Conservation (phyloP, 2,329 filamentous ascomycete genomes). For the Chaetomium olivaceum region DNA sequence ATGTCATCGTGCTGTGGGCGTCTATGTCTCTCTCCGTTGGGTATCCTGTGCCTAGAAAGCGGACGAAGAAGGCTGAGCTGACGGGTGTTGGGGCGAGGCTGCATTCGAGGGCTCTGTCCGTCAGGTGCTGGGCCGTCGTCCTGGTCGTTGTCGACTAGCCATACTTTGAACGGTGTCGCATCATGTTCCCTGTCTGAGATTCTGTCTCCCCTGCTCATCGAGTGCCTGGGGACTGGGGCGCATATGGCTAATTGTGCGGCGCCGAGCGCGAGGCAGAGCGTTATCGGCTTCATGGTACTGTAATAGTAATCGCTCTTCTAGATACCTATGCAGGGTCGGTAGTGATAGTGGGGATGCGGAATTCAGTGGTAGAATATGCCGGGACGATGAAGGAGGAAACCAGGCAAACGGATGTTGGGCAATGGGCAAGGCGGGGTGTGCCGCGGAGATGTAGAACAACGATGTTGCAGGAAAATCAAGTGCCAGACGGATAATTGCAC, state of each 20-base stretch:
- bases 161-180: not conserved
- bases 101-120: not conserved
- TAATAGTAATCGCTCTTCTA: not conserved
- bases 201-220: not conserved
- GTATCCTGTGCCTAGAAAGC: slow-evolving; percentile 15
- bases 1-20: not conserved
- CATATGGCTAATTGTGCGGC: slow-evolving; percentile 23
- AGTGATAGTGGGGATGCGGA: not conserved
- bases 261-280: slow-evolving; percentile 24
- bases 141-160: not conserved
- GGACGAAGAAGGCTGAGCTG: not conserved
- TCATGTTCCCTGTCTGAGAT: not conserved
- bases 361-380: not conserved
- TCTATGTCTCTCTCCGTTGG: not conserved
- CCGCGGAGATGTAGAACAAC: slow-evolving; percentile 1
- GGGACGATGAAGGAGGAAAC: not conserved
- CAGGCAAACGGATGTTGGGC: not conserved
- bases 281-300: slow-evolving; percentile 26
- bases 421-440: not conserved
- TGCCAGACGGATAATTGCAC: not conserved
- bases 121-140: not conserved
- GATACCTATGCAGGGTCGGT: no score
- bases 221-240: slow-evolving; percentile 18
- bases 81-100: not conserved
- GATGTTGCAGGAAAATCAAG: not conserved